These are phyloP conservation scores for Bifiguratus adelaidae DNA, from an alignment of 192 early-diverging fungal species.

Conservation along the genomic window DNA sequence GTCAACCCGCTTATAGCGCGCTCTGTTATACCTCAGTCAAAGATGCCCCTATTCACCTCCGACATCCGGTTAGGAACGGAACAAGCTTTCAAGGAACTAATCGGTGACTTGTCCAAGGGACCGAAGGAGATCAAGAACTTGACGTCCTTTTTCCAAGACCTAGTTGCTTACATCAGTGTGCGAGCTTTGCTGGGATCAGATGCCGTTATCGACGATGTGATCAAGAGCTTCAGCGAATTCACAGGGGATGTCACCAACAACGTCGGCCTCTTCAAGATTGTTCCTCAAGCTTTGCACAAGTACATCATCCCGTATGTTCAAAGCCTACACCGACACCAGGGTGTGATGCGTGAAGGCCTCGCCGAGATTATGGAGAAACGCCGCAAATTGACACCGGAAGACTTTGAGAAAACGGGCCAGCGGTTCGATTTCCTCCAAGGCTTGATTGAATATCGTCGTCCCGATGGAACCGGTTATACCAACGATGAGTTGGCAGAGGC, in stretches of 20 bases:
- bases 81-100: background rate
- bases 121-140: background rate
- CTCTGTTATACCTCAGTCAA: background rate
- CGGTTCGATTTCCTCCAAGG: constrained; percentile 7
- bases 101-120: background rate
- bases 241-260: constrained; percentile 11
- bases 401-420: background rate
- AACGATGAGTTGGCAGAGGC: constrained; percentile 4
- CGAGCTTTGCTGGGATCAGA: too few species aligned
- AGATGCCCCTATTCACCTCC: constrained; percentile 2
- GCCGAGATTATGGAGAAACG: background rate
- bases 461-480: constrained; percentile 5
- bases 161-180: constrained; percentile 17
- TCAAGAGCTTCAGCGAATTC: constrained; percentile 12
- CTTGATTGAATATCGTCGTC: constrained; percentile 2
- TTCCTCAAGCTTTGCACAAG: constrained; percentile 3
- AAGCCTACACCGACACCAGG: background rate
- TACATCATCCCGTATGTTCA: constrained; percentile 7
- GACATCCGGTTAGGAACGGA: constrained; percentile 3
- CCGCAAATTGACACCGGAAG: background rate
- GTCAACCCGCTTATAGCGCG: constrained; percentile 9
- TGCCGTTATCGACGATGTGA: too few species aligned
- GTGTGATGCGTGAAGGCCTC: constrained; percentile 3
- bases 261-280: constrained; percentile 4
- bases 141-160: constrained; percentile 1